These are phyloP conservation scores for Drosera spatulata DNA, from an alignment of 179 eudicot genomes.

Conservation along the genomic window DNA sequence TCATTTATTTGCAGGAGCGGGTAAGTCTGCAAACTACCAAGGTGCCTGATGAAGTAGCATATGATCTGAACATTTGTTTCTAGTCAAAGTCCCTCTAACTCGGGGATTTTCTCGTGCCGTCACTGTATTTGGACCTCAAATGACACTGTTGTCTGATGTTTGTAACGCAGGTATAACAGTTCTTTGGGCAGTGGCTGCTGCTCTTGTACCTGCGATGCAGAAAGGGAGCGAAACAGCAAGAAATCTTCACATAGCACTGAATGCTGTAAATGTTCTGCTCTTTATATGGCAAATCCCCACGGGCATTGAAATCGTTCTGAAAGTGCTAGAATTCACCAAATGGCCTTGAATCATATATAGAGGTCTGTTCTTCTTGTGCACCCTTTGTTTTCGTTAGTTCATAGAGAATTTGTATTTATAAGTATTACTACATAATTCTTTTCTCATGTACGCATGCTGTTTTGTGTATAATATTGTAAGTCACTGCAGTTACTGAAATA, in stretches of 20 bases:
- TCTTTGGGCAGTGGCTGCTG: slow-evolving; percentile 92
- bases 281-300: slow-evolving; percentile 98
- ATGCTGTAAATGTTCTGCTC: slow-evolving; percentile 61
- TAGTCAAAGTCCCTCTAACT: not conserved
- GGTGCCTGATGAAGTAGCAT: not conserved
- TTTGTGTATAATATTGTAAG: too few species aligned
- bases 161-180: slow-evolving; percentile 59
- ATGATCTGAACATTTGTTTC: not conserved
- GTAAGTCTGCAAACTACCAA: slow-evolving; percentile 24
- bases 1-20: slow-evolving; percentile 94
- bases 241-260: slow-evolving; percentile 83
- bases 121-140: not conserved
- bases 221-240: slow-evolving; percentile 94
- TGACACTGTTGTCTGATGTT: slow-evolving; percentile 1
- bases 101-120: too few species aligned
- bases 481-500: too few species aligned
- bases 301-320: slow-evolving; percentile 76
- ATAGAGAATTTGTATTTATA: too few species aligned
- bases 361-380: slow-evolving; percentile 10
- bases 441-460: too few species aligned
- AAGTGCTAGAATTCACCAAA: slow-evolving; percentile 79
- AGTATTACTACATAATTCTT: too few species aligned
- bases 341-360: slow-evolving; percentile 61
- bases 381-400: too few species aligned
- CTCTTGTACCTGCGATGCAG: slow-evolving; percentile 95